Conservation (phyloP, 805 yeast species). For the Ogataea neopini region DNA sequence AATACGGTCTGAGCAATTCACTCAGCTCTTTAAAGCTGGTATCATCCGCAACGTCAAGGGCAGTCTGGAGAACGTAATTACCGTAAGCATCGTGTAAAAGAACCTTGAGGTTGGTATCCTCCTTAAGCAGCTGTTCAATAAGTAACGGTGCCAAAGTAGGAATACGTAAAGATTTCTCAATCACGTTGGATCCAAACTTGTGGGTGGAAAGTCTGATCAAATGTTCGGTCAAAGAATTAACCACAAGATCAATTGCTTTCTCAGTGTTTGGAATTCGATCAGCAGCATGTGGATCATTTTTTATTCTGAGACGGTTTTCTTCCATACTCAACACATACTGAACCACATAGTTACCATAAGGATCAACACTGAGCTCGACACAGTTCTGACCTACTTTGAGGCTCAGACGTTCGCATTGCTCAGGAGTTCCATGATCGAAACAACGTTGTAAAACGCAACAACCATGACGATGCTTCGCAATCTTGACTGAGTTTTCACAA, state of each 20-base stretch:
- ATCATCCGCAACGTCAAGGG: constrained; percentile 55
- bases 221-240: constrained; percentile 31
- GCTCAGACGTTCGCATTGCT: constrained; percentile 69
- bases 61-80: constrained; percentile 59
- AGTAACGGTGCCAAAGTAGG: constrained; percentile 46
- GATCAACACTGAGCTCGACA: constrained; percentile 75
- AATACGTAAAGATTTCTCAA: constrained; percentile 55
- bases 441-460: constrained; percentile 97
- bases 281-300: constrained; percentile 27
- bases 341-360: constrained; percentile 95
- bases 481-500: constrained; percentile 65
- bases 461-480: constrained; percentile 95
- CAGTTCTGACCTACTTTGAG: constrained; percentile 68
- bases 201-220: constrained; percentile 50
- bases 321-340: constrained; percentile 73
- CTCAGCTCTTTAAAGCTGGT: constrained; percentile 56
- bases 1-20: constrained; percentile 64
- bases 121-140: constrained; percentile 43
- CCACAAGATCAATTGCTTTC: constrained; percentile 32
- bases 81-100: constrained; percentile 60
- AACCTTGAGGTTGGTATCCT: constrained; percentile 37
- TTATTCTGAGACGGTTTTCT: constrained; percentile 35
- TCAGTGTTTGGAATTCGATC: constrained; percentile 32
- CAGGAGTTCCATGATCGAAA: constrained; percentile 78
- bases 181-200: constrained; percentile 61